These are phyloP conservation scores for Podaxis pistillaris DNA, from an alignment of 768 basidiomycete genomes.

Conservation along the genomic window DNA sequence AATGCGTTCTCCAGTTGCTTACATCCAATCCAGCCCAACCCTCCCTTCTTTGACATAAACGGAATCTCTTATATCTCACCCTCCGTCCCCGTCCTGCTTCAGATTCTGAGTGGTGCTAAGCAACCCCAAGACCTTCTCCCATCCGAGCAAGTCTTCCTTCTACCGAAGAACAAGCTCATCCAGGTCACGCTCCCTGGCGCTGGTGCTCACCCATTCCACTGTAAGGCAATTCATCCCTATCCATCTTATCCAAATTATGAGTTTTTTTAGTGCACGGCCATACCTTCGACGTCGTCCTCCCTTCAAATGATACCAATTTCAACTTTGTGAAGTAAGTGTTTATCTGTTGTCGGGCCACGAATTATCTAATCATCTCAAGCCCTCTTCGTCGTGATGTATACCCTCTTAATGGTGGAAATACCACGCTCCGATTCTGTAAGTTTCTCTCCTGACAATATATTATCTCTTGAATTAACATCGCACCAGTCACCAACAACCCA, in stretches of 20 bases:
- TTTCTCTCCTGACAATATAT: neutral
- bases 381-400: constrained; percentile 20
- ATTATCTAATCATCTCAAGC: neutral
- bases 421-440: constrained; percentile 16
- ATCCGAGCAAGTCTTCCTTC: constrained; percentile 7
- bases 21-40: constrained; percentile 10
- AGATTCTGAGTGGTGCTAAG: constrained; percentile 11
- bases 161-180: constrained; percentile 1
- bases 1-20: too few species aligned
- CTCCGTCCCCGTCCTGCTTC: constrained; percentile 10
- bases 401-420: constrained; percentile 15
- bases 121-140: constrained; percentile 6
- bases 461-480: neutral
- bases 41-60: constrained; percentile 11
- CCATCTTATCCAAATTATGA: neutral
- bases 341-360: neutral
- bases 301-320: constrained; percentile 1
- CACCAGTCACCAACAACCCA: constrained; percentile 18
- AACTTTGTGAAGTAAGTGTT: constrained; percentile 12
- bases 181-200: constrained; percentile 12
- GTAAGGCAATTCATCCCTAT: neutral
- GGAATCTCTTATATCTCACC: constrained; percentile 5
- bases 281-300: constrained; percentile 23
- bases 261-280: constrained; percentile 23
- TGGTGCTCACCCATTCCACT: constrained; percentile 7